A percentile compares a stretch with the other conserved stretches of the same genome.
These are phyloP conservation scores for Castanopsis chinensis DNA, from an alignment of 306 rosid genomes.

Conservation along the genomic window DNA sequence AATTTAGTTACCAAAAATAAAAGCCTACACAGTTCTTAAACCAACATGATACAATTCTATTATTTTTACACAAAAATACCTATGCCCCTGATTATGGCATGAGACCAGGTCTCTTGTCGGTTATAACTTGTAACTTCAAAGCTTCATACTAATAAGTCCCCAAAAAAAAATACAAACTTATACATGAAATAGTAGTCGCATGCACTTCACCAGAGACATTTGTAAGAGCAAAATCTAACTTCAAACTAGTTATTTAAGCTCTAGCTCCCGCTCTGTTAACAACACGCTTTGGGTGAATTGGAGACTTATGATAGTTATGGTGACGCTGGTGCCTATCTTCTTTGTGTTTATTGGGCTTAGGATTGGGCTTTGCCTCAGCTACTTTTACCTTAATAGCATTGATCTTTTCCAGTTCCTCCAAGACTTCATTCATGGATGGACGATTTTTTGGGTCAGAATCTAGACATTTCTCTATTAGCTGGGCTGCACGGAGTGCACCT, in stretches of 20 bases:
- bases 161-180: no score
- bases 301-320: background rate
- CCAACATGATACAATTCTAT: no score
- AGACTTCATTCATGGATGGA: conserved; percentile 66
- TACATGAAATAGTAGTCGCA: background rate
- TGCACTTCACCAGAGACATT: no score
- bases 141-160: background rate
- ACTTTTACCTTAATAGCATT: conserved; percentile 26
- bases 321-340: background rate
- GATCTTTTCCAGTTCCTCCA: conserved; percentile 34
- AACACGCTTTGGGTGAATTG: background rate
- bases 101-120: background rate
- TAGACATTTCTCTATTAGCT: conserved; percentile 48
- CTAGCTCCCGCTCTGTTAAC: background rate
- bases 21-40: no score
- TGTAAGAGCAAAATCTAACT: no score
- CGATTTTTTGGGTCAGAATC: conserved; percentile 52
- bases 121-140: background rate
- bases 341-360: background rate
- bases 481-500: conserved; percentile 49
- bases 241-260: background rate
- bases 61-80: background rate
- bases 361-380: conserved; percentile 17
- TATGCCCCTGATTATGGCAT: background rate
- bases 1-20: no score